Evolutionary conservation across 768 basidiomycete species (phyloP).

Genomic region (Podaxis sp.): DNA sequence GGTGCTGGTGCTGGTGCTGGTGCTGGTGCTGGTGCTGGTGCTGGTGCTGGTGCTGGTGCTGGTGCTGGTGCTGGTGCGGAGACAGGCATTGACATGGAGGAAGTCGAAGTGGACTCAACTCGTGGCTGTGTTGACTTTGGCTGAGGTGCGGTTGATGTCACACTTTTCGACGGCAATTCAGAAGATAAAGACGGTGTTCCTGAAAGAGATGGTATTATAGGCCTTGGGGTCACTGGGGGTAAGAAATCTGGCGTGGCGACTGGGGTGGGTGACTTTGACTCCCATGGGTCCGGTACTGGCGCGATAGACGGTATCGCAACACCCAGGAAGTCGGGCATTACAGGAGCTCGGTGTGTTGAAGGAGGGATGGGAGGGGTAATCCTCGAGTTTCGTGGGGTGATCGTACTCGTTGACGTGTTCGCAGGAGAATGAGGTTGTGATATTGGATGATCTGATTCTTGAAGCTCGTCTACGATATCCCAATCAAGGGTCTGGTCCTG

Average conservation of each 20-base stretch:
- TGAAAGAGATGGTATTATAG: neutral
- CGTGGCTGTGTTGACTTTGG: no score
- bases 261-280: neutral
- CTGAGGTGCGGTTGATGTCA: neutral
- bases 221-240: neutral
- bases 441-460: neutral
- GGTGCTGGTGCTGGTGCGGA: no score
- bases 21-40: no score
- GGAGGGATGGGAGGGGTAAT: neutral
- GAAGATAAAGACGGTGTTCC: neutral
- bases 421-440: neutral
- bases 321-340: neutral
- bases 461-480: neutral
- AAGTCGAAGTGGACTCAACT: neutral
- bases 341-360: neutral
- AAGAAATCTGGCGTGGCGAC: neutral
- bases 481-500: neutral
- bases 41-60: no score
- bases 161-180: neutral
- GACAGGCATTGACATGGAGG: neutral
- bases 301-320: neutral
- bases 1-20: no score
- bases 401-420: slow-evolving; percentile 1
- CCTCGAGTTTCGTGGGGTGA: neutral
- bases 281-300: neutral